Base-by-base conservation (phyloP, 1,284 basidiomycete species). In the Puccinia brachypodii region DNA sequence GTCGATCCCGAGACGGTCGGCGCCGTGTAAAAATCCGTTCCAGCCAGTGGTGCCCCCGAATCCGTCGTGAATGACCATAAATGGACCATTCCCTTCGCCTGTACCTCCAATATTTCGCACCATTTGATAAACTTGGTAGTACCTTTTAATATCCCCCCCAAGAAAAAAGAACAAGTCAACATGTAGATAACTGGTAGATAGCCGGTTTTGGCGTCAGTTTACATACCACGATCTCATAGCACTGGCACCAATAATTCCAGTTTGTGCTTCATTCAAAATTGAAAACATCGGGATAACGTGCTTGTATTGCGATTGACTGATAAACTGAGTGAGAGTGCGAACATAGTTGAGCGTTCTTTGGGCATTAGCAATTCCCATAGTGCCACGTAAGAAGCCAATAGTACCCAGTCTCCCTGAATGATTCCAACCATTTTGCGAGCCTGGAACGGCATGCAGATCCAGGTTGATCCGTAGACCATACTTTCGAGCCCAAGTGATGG, bases 381-480 rank as follows among this genome's bases (percentile, higher is more conserved):
- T 90, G 60, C 88, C 89, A 90, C 89, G 89, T 72, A 97, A 85
- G 88, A 84, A 95, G 1, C 80, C 80, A 22, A 82, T 60, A 19
- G 60, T 75, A 19, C 80, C 80, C 3, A 75, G 47, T 58, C 40
- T 76, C n/a, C 80, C 80, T 7, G 72, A 75, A 44, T 82, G 80
- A 60, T 82, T 82, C 80, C 80, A 73, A n/a, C 56, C 82, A 71
- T 84, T 85, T 86, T 93, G 92, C 73, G 90, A 91, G 25, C 92
- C 89, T 4, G 94, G 94, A 19, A 92, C 88, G 3, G 93, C 91
- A 86, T 95, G 94, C 71, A 95, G 86, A 87, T 96, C 95, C 66
- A 96, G 87, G 84, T 94, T 92, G 83, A 96, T 90, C 40, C 95
- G 89, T 7, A 96, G 84, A 13, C 95, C 94, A 86, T 97, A 96